phyloP scores from a whole-genome alignment of 345 rosid species.

The Punica granatum region DNA sequence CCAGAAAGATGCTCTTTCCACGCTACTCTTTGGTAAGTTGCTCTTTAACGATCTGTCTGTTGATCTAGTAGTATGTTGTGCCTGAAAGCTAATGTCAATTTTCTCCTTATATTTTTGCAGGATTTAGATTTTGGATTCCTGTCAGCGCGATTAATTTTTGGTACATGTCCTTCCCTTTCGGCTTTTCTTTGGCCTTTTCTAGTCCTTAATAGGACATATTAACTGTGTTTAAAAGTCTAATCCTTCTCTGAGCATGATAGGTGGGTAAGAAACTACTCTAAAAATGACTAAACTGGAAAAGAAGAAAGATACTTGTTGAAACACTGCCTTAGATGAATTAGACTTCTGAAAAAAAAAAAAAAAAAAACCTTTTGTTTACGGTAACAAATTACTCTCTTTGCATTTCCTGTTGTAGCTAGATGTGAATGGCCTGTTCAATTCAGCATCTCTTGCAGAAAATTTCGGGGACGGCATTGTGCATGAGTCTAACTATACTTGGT shows the following conservation, averaged over 20 bases:
- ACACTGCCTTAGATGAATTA: background rate
- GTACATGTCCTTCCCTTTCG: constrained; percentile 20
- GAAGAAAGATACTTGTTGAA: background rate
- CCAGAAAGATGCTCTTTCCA: constrained; percentile 71
- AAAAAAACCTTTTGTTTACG: background rate
- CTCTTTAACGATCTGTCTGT: constrained; percentile 11
- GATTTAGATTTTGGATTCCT: constrained; percentile 94
- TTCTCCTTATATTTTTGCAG: constrained; percentile 31
- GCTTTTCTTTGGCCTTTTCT: background rate
- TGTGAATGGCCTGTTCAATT: background rate
- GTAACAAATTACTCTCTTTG: background rate
- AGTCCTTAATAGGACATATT: background rate
- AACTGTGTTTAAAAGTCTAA: background rate
- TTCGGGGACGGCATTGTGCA: background rate
- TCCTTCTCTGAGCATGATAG: background rate
- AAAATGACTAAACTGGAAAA: background rate
- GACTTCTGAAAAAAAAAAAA: background rate
- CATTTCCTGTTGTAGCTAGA: background rate
- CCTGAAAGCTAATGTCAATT: constrained; percentile 4
- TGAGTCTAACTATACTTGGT: background rate
- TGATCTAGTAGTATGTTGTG: constrained; percentile 4
- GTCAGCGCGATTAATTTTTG: constrained; percentile 82
- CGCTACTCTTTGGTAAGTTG: constrained; percentile 59
- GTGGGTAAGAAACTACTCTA: background rate
- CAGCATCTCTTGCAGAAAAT: background rate